Evolutionary conservation across 345 rosid species (phyloP).

Genomic region (Physaria fendleri): DNA sequence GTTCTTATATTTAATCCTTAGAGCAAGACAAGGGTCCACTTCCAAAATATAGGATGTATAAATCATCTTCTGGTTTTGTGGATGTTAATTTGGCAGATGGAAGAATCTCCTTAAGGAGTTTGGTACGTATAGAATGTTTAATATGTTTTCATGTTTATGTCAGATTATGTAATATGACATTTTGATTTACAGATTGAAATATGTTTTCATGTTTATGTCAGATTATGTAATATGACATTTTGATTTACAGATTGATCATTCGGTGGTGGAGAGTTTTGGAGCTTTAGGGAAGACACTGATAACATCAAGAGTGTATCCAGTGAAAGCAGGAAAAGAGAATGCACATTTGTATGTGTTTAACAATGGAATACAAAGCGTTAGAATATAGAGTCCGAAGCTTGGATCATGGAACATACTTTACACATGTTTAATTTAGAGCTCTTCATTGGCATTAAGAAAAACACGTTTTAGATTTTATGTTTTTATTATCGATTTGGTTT

Average conservation of each 20-base stretch:
- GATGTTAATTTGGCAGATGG: slow-evolving; percentile 52
- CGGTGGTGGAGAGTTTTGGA: slow-evolving; percentile 74
- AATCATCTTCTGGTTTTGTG: slow-evolving; percentile 72
- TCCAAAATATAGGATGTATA: slow-evolving; percentile 33
- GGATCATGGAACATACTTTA: slow-evolving; percentile 66
- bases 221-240: not conserved
- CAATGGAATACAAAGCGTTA: slow-evolving; percentile 49
- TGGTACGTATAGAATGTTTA: slow-evolving; percentile 38
- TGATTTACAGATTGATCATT: slow-evolving; percentile 52
- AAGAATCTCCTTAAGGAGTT: slow-evolving; percentile 57
- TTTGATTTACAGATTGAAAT: slow-evolving; percentile 41
- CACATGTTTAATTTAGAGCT: slow-evolving; percentile 22
- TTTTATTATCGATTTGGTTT: not conserved
- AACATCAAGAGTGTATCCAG: slow-evolving; percentile 74
- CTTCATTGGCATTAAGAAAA: not conserved
- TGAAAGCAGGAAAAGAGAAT: slow-evolving; percentile 33
- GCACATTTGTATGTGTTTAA: slow-evolving; percentile 73
- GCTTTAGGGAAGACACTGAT: slow-evolving; percentile 63
- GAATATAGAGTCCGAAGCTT: slow-evolving; percentile 50
- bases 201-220: not conserved
- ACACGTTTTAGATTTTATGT: not conserved
- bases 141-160: not conserved
- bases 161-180: not conserved
- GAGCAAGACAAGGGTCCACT: slow-evolving; percentile 5
- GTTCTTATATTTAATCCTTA: slow-evolving; percentile 41